These are phyloP conservation scores for Paecilomyces dactylethromorphus DNA, from an alignment of 2,329 filamentous ascomycete species.

Conservation along the genomic window DNA sequence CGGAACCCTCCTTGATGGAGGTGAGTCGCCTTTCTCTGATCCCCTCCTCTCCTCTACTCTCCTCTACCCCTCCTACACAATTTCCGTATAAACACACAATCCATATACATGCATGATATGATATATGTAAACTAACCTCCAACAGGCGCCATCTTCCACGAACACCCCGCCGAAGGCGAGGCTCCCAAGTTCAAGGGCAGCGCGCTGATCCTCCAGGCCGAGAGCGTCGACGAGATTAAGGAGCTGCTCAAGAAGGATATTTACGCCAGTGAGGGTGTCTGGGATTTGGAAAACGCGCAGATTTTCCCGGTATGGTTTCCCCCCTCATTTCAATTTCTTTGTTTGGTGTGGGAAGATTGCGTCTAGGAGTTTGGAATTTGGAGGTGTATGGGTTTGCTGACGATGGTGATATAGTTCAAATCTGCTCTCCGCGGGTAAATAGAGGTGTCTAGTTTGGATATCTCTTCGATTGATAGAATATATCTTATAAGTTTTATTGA, in stretches of 20 bases:
- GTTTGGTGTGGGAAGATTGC: not conserved
- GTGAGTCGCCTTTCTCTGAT: too few species aligned
- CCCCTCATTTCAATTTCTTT: not conserved
- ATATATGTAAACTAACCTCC: too few species aligned
- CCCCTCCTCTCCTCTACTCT: too few species aligned
- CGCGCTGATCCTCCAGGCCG: slow-evolving; percentile 60
- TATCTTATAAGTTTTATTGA: too few species aligned
- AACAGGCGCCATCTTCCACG: slow-evolving; percentile 55
- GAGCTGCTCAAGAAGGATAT: slow-evolving; percentile 64
- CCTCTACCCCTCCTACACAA: too few species aligned
- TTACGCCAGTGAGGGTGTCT: slow-evolving; percentile 66
- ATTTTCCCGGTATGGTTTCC: slow-evolving; percentile 29
- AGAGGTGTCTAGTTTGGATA: too few species aligned
- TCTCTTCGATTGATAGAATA: too few species aligned
- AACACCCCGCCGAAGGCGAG: slow-evolving; percentile 58
- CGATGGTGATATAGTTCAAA: slow-evolving; percentile 21
- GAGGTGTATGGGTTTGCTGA: not conserved
- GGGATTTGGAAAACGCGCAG: slow-evolving; percentile 65
- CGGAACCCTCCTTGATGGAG: slow-evolving; percentile 59
- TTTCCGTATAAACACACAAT: too few species aligned
- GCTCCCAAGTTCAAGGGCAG: slow-evolving; percentile 65
- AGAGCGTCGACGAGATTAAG: slow-evolving; percentile 62
- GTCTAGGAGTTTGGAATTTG: not conserved
- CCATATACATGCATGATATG: too few species aligned
- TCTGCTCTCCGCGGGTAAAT: slow-evolving; percentile 20